Evolutionary conservation across 2,329 filamentous ascomycete genomes (phyloP).

Genomic region (Fusarium ambrosium): DNA sequence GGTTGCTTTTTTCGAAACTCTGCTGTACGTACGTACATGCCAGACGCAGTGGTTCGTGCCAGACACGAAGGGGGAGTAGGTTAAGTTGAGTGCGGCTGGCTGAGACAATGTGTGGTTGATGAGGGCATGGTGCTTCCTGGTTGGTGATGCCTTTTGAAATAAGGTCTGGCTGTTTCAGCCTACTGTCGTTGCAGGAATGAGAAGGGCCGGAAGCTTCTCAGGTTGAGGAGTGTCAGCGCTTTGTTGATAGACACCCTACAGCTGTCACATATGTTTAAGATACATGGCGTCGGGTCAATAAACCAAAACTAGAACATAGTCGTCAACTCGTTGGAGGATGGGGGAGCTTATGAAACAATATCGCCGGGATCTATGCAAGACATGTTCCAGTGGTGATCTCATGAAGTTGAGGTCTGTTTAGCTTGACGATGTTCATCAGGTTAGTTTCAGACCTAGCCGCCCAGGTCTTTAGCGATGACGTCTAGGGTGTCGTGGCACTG

Average conservation of each 20-base stretch:
- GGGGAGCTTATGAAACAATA: not conserved
- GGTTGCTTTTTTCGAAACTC: constrained; percentile 22
- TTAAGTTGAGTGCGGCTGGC: not conserved
- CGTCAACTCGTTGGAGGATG: not conserved
- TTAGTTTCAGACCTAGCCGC: not conserved
- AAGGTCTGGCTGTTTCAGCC: not conserved
- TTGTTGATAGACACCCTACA: not conserved
- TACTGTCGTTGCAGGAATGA: not conserved
- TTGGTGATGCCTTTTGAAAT: not conserved
- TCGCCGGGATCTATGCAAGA: not conserved
- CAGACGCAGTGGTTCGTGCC: not conserved
- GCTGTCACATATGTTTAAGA: not conserved
- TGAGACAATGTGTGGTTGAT: not conserved
- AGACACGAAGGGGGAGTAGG: not conserved
- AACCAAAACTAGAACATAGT: not conserved
- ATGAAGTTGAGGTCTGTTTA: not conserved
- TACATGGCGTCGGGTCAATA: not conserved
- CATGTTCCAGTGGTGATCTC: not conserved
- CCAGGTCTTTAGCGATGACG: constrained; percentile 12
- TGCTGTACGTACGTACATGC: not conserved
- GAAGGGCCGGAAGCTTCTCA: not conserved
- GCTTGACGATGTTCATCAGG: not conserved
- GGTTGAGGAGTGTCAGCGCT: not conserved
- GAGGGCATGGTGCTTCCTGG: not conserved
- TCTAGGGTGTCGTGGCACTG: not conserved